Conservation (phyloP, 306 rosid species). For the Cicer bijugum region DNA sequence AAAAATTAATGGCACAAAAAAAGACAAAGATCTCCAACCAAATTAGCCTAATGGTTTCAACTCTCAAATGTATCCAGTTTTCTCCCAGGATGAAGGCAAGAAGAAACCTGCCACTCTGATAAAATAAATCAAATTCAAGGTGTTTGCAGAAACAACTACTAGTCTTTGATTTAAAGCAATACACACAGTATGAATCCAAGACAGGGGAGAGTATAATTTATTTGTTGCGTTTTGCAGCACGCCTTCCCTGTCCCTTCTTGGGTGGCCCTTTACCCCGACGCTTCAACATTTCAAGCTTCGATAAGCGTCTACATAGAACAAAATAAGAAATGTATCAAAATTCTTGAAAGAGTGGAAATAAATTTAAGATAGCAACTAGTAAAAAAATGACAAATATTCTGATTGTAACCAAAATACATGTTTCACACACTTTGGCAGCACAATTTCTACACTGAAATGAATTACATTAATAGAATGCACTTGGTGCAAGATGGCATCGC, state of each 20-base stretch:
- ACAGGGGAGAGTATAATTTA: conserved; percentile 44
- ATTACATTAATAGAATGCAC: conserved; percentile 17
- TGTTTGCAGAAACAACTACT: conserved; percentile 30
- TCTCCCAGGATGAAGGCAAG: background rate
- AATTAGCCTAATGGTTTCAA: conserved; percentile 39
- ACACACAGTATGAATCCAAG: conserved; percentile 31
- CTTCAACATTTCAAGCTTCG: conserved; percentile 91
- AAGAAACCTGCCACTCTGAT: conserved; percentile 15
- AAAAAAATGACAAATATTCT: conserved; percentile 8
- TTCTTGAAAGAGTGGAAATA: conserved; percentile 14
- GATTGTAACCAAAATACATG: conserved; percentile 23
- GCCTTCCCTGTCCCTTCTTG: conserved; percentile 92
- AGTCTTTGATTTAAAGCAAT: conserved; percentile 40
- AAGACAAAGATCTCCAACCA: conserved; percentile 13
- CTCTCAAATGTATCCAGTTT: conserved; percentile 1
- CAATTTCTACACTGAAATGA: background rate
- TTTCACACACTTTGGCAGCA: conserved; percentile 30
- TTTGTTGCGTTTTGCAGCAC: conserved; percentile 81
- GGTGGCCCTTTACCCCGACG: conserved; percentile 95
- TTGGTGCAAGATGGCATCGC: conserved; percentile 26
- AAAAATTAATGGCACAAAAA: conserved; percentile 18
- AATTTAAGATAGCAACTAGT: conserved; percentile 24
- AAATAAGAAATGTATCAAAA: conserved; percentile 22
- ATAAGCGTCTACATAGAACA: conserved; percentile 63
- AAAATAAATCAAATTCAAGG: conserved; percentile 20